Conservation (phyloP, 345 rosid genomes). For the Salix exigua region DNA sequence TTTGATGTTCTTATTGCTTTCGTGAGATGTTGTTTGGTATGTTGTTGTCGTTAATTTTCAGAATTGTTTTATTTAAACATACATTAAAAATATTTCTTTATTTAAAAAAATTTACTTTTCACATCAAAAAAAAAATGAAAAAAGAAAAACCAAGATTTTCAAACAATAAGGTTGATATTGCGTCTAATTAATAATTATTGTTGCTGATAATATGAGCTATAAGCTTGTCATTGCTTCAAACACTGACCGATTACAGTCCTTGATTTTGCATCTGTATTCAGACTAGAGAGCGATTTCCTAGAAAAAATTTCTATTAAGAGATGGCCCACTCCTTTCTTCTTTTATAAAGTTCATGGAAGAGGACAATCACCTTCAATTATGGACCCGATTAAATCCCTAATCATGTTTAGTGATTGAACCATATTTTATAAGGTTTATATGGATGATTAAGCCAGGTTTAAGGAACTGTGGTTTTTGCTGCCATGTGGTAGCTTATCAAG, state of each 20-base stretch:
- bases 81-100: no score
- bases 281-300: neutral
- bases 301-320: neutral
- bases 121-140: no score
- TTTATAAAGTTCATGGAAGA: neutral
- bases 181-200: neutral
- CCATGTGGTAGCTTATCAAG: neutral
- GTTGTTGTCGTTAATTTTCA: no score
- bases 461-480: conserved; percentile 6
- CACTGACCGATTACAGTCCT: neutral
- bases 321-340: neutral
- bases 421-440: neutral
- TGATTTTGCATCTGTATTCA: neutral
- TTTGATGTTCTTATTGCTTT: neutral
- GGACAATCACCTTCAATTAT: neutral
- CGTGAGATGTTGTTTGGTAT: neutral
- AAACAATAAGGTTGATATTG: neutral
- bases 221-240: neutral
- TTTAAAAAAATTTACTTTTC: no score
- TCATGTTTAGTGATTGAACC: conserved; percentile 1
- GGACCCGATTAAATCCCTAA: neutral
- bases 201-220: neutral
- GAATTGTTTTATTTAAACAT: no score
- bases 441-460: neutral
- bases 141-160: no score